Conservation (phyloP, 2,329 filamentous ascomycete genomes). For the Endoconidiophora laricicola region DNA sequence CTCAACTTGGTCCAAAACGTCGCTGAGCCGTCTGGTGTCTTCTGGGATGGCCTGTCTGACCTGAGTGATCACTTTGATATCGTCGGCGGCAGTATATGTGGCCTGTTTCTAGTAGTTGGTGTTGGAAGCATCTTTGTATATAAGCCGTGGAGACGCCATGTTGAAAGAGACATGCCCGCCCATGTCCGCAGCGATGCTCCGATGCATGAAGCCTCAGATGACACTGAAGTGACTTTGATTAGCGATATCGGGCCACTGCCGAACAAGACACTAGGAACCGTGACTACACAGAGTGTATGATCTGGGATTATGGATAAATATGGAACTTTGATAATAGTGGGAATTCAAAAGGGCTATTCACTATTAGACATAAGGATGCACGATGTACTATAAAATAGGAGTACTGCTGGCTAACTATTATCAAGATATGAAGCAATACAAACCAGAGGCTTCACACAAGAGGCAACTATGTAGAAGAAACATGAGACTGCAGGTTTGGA, state of each 20-base stretch:
- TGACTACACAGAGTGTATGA: conserved; percentile 1
- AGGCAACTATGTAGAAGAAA: no score
- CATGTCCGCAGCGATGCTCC: conserved; percentile 3
- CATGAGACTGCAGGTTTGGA: no score
- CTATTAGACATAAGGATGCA: no score
- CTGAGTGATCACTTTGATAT: conserved; percentile 72
- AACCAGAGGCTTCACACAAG: no score
- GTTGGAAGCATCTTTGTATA: conserved; percentile 58
- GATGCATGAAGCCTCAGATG: background rate
- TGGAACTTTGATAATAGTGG: no score
- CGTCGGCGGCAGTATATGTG: conserved; percentile 75
- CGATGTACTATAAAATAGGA: no score
- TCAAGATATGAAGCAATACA: no score
- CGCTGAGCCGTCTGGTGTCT: conserved; percentile 52
- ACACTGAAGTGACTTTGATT: conserved; percentile 6
- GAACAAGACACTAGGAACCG: background rate
- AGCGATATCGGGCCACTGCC: background rate
- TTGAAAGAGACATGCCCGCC: conserved; percentile 20
- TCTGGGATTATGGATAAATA: background rate
- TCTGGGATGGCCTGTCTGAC: conserved; percentile 75
- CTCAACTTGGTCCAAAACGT: conserved; percentile 65
- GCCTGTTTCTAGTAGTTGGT: conserved; percentile 64
- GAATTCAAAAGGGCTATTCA: no score
- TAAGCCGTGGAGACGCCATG: conserved; percentile 52
- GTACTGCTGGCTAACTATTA: no score